Evolutionary conservation across 78 protist species (phyloP).

Genomic region (Dictyostelium intermedium): DNA sequence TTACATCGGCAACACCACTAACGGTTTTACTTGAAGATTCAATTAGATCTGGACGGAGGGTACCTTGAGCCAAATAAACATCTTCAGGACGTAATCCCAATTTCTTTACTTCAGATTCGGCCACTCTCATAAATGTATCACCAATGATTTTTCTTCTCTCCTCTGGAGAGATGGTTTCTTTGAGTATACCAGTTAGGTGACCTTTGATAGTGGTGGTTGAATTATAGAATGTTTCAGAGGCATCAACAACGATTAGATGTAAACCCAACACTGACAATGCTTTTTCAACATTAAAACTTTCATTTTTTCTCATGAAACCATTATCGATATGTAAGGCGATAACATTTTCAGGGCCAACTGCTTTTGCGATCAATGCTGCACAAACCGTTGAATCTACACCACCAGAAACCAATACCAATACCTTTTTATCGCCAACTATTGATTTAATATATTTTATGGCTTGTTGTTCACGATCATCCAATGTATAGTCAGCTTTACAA

Average conservation of each 20-base stretch:
- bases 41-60: slow-evolving; percentile 97
- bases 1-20: slow-evolving; percentile 88
- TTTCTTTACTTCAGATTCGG: slow-evolving; percentile 59
- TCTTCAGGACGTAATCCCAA: slow-evolving; percentile 78
- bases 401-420: slow-evolving; percentile 94
- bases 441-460: slow-evolving; percentile 82
- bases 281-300: slow-evolving; percentile 41
- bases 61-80: slow-evolving; percentile 94
- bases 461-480: slow-evolving; percentile 72
- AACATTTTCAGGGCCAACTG: slow-evolving; percentile 92
- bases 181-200: slow-evolving; percentile 19
- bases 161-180: slow-evolving; percentile 86
- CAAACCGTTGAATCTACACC: slow-evolving; percentile 98
- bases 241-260: slow-evolving; percentile 86
- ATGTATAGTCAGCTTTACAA: slow-evolving; percentile 79
- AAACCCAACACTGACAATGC: slow-evolving; percentile 76
- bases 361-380: slow-evolving; percentile 93
- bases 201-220: slow-evolving; percentile 84
- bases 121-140: slow-evolving; percentile 94
- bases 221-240: slow-evolving; percentile 87
- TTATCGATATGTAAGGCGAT: slow-evolving; percentile 93
- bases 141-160: slow-evolving; percentile 97
- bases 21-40: slow-evolving; percentile 92
- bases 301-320: slow-evolving; percentile 95
- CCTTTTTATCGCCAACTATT: slow-evolving; percentile 34